phyloP scores from a whole-genome alignment of 108 stramenopile genomes.

The Chaetoceros tenuissimus region DNA sequence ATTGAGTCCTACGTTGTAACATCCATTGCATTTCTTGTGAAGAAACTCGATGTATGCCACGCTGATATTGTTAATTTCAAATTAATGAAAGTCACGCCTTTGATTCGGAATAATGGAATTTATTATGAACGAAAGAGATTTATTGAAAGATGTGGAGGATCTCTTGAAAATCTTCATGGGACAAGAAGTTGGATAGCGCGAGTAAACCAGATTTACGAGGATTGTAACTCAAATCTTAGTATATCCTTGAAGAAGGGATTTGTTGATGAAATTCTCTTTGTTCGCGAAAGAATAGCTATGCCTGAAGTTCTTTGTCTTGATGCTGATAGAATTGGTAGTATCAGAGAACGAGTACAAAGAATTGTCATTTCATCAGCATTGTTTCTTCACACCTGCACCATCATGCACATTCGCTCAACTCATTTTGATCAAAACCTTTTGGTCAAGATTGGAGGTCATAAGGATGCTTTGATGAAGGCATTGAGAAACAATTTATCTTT shows the following conservation, averaged over 20 bases:
- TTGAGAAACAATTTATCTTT: background rate
- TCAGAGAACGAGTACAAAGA: background rate
- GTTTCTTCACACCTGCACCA: background rate
- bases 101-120: slow-evolving; percentile 3
- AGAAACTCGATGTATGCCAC: slow-evolving; percentile 2
- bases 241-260: background rate
- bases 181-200: background rate
- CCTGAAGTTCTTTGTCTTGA: background rate
- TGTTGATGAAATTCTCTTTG: background rate
- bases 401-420: background rate
- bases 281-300: background rate
- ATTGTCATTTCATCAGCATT: background rate
- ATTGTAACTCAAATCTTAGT: background rate
- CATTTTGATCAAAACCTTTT: background rate
- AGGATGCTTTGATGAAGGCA: background rate
- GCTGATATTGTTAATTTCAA: background rate
- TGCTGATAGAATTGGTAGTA: background rate
- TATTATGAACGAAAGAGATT: background rate
- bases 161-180: background rate
- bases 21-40: slow-evolving; percentile 1
- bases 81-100: background rate
- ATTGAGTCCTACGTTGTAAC: background rate
- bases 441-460: background rate
- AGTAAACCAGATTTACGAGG: background rate
- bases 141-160: background rate